Percentiles rank a stretch among this genome's conserved stretches.
These are phyloP conservation scores for Boletus pseudopeckii DNA, from an alignment of 768 basidiomycete genomes.

Conservation along the genomic window DNA sequence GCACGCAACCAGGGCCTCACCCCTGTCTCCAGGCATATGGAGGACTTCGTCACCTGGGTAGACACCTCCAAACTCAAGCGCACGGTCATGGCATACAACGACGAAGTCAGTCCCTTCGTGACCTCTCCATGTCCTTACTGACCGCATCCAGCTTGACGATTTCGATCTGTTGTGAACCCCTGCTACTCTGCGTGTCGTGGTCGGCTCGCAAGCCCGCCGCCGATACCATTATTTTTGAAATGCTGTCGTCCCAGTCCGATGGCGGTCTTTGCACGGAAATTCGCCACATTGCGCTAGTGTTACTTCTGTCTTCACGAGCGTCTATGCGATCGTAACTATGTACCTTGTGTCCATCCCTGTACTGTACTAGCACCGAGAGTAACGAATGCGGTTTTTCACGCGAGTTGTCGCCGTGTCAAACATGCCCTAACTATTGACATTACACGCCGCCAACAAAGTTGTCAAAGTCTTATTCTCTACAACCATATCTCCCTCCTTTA, in stretches of 20 bases:
- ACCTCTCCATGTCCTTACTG: constrained; percentile 4
- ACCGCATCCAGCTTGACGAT: constrained; percentile 74
- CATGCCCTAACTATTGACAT: not conserved
- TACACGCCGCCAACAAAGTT: constrained; percentile 3
- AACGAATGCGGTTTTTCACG: constrained; percentile 20
- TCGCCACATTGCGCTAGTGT: not conserved
- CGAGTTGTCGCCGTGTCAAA: constrained; percentile 16
- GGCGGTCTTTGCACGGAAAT: constrained; percentile 2
- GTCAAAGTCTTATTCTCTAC: constrained; percentile 4
- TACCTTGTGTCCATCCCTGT: not conserved
- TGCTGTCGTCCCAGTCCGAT: not conserved
- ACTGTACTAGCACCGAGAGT: not conserved
- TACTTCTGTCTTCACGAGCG: not conserved
- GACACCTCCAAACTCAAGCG: constrained; percentile 96
- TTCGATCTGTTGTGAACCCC: constrained; percentile 72
- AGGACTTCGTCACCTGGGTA: constrained; percentile 99
- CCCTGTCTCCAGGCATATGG: constrained; percentile 72
- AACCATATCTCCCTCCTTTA: constrained; percentile 2
- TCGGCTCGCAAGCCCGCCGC: not conserved
- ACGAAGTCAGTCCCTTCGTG: constrained; percentile 60
- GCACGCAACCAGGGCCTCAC: constrained; percentile 1
- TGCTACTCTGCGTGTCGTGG: not conserved
- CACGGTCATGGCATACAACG: constrained; percentile 94
- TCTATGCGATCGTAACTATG: not conserved
- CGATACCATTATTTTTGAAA: not conserved